These are phyloP conservation scores for Diaporthe citriasiana DNA, from an alignment of 2,329 filamentous ascomycete genomes.

Conservation along the genomic window DNA sequence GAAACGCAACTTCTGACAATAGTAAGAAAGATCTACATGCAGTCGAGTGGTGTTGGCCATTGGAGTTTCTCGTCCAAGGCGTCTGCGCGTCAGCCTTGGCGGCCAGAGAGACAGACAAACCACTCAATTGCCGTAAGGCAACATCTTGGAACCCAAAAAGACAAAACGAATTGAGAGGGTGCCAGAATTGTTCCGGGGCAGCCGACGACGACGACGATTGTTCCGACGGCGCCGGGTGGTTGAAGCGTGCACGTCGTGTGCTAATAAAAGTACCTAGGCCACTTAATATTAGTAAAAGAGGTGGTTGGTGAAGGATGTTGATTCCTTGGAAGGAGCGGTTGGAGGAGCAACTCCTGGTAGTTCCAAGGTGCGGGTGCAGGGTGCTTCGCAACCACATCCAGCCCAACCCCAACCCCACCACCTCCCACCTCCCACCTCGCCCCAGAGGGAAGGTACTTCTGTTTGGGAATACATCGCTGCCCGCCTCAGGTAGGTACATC, in stretches of 20 bases:
- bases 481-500: background rate
- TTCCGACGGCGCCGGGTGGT: background rate
- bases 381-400: background rate
- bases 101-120: background rate
- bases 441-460: constrained; percentile 1
- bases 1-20: constrained; percentile 21
- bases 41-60: background rate
- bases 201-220: background rate
- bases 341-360: constrained; percentile 27
- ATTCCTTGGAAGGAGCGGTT: constrained; percentile 30
- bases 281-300: constrained; percentile 30
- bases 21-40: constrained; percentile 3
- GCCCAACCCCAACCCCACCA: constrained; percentile 27
- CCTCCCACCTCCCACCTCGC: background rate
- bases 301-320: constrained; percentile 33
- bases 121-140: constrained; percentile 22
- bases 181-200: background rate
- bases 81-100: constrained; percentile 17
- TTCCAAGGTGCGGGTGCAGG: constrained; percentile 12
- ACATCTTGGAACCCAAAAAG: background rate
- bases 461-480: background rate
- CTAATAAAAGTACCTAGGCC: constrained; percentile 5
- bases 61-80: background rate
- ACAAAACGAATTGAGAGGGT: background rate
- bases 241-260: constrained; percentile 12